Conservation (phyloP, 306 rosid species). For the Urtica urens region DNA sequence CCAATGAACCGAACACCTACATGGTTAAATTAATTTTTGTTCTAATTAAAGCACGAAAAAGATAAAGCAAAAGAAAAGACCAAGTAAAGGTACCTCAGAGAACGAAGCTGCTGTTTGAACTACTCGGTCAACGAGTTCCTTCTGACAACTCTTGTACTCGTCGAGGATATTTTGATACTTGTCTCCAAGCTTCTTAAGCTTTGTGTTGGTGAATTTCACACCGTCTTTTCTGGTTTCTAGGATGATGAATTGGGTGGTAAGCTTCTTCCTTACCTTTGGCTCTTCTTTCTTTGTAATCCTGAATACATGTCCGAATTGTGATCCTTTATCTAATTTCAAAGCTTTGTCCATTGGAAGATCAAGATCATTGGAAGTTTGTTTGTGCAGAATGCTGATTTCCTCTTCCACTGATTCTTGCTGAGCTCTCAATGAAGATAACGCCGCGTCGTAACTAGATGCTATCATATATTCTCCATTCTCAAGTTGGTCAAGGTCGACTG, state of each 20-base stretch:
- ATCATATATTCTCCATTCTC: conserved; percentile 94
- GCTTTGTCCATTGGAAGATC: conserved; percentile 80
- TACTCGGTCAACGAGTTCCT: conserved; percentile 60
- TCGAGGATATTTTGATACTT: conserved; percentile 66
- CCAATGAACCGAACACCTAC: conserved; percentile 74
- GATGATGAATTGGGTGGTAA: conserved; percentile 72
- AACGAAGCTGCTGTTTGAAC: conserved; percentile 64
- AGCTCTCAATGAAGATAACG: conserved; percentile 51
- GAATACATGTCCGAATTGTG: conserved; percentile 92
- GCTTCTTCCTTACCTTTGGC: conserved; percentile 92
- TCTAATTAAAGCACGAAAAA: conserved; percentile 18
- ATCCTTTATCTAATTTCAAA: conserved; percentile 74
- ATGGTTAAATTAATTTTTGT: conserved; percentile 15
- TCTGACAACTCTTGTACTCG: conserved; percentile 79
- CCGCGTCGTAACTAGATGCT: conserved; percentile 66
- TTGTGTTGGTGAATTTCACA: conserved; percentile 86
- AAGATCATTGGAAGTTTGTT: conserved; percentile 71
- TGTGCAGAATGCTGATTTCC: conserved; percentile 64
- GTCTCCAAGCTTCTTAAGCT: conserved; percentile 82
- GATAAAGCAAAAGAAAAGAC: conserved; percentile 7
- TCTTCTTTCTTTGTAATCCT: conserved; percentile 97
- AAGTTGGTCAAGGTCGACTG: conserved; percentile 92
- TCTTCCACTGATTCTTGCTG: conserved; percentile 56
- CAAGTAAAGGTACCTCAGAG: conserved; percentile 48
- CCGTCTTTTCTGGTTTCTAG: conserved; percentile 98